Evolutionary conservation across 164 flowering plant genomes (phyloP).

Genomic region (Vitis riparia): DNA sequence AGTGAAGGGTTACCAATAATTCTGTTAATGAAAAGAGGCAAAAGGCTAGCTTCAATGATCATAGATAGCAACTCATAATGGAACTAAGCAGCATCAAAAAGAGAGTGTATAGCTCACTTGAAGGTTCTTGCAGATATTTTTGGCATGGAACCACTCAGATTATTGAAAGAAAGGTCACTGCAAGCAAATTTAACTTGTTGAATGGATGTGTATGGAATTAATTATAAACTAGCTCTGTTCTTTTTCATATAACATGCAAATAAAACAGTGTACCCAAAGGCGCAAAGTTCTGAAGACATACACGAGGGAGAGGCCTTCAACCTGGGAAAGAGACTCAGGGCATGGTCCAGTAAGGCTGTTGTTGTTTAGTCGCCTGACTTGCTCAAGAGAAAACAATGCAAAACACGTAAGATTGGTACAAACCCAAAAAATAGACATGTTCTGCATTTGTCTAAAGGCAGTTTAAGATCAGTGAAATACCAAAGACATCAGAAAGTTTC

Average conservation of each 20-base stretch:
- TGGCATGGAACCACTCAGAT: conserved; percentile 89
- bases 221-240: not conserved
- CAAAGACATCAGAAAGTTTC: not conserved
- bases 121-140: conserved; percentile 85
- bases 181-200: conserved; percentile 9
- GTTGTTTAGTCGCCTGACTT: conserved; percentile 82
- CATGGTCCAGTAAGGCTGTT: conserved; percentile 83
- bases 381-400: conserved; percentile 21
- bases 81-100: not conserved
- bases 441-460: not conserved
- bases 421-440: not conserved
- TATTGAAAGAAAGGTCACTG: conserved; percentile 93
- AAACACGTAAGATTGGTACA: not conserved
- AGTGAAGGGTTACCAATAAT: conserved; percentile 78
- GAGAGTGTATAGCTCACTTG: conserved; percentile 46
- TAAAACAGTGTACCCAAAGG: not conserved
- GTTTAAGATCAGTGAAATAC: not conserved
- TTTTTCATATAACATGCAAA: not conserved
- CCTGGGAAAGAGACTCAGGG: conserved; percentile 65
- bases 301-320: conserved; percentile 84
- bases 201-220: not conserved
- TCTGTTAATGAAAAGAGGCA: conserved; percentile 33
- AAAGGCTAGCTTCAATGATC: not conserved
- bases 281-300: conserved; percentile 36
- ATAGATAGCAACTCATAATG: not conserved